Percentiles rank a stretch among this genome's conserved stretches.
These are phyloP conservation scores for Alternaria sp. DNA, from an alignment of 2,329 filamentous ascomycete genomes.

Conservation along the genomic window DNA sequence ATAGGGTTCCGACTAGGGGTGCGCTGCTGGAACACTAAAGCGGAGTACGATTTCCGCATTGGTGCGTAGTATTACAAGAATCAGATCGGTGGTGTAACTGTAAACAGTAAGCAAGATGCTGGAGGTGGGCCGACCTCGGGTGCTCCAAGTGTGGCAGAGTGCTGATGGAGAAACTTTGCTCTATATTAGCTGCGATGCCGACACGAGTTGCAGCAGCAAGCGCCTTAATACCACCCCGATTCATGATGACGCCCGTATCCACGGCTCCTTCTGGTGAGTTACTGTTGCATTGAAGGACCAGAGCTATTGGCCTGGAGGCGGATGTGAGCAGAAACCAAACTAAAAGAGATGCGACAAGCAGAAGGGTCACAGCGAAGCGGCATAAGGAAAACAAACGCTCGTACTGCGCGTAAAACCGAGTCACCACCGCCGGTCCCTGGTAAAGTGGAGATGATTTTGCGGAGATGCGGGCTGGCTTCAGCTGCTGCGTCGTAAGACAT, in stretches of 20 bases:
- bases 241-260: conserved; percentile 22
- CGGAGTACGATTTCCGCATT: conserved; percentile 29
- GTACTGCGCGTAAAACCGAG: conserved; percentile 30
- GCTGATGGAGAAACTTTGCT: conserved; percentile 30
- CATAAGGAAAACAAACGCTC: conserved; percentile 27
- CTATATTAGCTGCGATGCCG: conserved; percentile 36
- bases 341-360: conserved; percentile 27
- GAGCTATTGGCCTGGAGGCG: conserved; percentile 8
- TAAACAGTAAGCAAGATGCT: conserved; percentile 37
- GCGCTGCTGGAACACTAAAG: conserved; percentile 28
- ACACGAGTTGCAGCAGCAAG: conserved; percentile 29
- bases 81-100: conserved; percentile 37
- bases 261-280: conserved; percentile 14
- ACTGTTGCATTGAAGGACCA: conserved; percentile 16
- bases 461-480: conserved; percentile 22
- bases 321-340: conserved; percentile 24
- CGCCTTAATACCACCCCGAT: conserved; percentile 26
- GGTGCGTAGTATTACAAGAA: conserved; percentile 32
- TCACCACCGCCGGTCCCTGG: conserved; percentile 21
- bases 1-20: conserved; percentile 28
- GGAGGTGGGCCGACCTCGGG: conserved; percentile 36
- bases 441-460: conserved; percentile 17
- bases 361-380: conserved; percentile 25
- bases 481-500: conserved; percentile 24
- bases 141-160: conserved; percentile 16